Evolutionary conservation across 2,329 filamentous ascomycete genomes (phyloP), one percentile per base, ranked within the genome.

Genomic region (Beauveria australis): DNA sequence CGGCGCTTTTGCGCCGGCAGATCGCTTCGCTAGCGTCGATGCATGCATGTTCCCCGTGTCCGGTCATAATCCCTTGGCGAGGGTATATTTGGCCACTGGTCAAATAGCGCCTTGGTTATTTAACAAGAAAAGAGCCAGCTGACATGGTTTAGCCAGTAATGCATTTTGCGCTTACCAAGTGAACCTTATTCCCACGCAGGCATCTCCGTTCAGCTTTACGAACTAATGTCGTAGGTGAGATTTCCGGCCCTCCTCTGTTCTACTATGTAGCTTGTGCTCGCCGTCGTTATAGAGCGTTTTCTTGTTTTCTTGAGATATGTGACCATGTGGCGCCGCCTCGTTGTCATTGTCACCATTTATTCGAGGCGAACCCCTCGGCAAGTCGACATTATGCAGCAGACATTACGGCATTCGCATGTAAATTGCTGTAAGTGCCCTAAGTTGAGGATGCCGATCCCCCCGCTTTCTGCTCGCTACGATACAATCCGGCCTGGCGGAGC

Each of bases 11-110:
- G 2, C 16, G 7, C 30, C n/a, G 9, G 56, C 37, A 52, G 56
- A 59, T 59, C 56, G 48, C 9, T 26, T 24, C 18, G 56, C 48
- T 59, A 59, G 56, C 48, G 56, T 59, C 56, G 56, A 59, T 59
- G 40, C 48, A 37, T 19, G 40, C 40, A 59, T 59, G 26, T 30
- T 16, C 24, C 56, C 28, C 44, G 8, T 52, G 24, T 28, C 30
- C 16, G 33, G 22, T 40, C 22, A 12, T 26, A 24, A 3, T 26
- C 7, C 12, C 56, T 33, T 24, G 56, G 47, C 47, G 51, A 19
- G 14, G 14, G 28, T 7, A 41, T 37, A 40, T 40, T 57, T 59
- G 40, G 40, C 19, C 47, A 26, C 10, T 9, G 12, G 18, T 24
- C 56, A 48, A 52, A 52, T 46, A 9, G 19, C 19, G 28, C 26